phyloP scores from a whole-genome alignment of 2,329 filamentous ascomycete genomes.

The Penicillium palitans region DNA sequence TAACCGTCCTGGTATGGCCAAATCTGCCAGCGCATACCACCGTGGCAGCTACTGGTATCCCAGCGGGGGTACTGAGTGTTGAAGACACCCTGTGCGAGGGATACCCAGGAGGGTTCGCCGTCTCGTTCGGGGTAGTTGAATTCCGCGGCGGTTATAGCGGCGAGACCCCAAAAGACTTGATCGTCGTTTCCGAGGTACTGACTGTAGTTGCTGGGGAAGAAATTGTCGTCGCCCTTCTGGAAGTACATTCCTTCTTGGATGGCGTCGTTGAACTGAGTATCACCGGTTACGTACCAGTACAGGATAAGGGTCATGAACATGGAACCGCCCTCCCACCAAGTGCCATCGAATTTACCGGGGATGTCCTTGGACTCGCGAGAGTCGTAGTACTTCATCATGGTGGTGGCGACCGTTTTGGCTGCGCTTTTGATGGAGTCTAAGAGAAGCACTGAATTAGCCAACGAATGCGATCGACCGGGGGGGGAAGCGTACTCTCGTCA shows the following conservation, averaged over 20 bases:
- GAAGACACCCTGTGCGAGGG: slow-evolving; percentile 75
- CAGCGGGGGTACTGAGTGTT: slow-evolving; percentile 73
- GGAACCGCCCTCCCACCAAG: slow-evolving; percentile 69
- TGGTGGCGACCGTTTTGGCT: slow-evolving; percentile 38
- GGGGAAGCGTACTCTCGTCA: slow-evolving; percentile 18
- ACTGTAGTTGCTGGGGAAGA: slow-evolving; percentile 65
- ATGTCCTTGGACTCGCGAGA: slow-evolving; percentile 40
- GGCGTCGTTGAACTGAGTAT: slow-evolving; percentile 68
- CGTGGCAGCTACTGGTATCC: slow-evolving; percentile 66
- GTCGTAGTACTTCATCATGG: slow-evolving; percentile 43
- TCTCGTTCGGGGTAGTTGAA: slow-evolving; percentile 70
- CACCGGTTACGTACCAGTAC: slow-evolving; percentile 82
- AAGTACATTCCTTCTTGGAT: slow-evolving; percentile 68
- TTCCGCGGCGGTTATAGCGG: slow-evolving; percentile 76
- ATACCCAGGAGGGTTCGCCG: slow-evolving; percentile 70
- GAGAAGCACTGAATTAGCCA: slow-evolving; percentile 6
- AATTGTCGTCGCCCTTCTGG: slow-evolving; percentile 74
- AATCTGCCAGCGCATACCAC: slow-evolving; percentile 84
- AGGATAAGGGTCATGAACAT: slow-evolving; percentile 71
- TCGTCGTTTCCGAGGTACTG: slow-evolving; percentile 55
- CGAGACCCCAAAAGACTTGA: slow-evolving; percentile 81
- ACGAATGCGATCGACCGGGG: neutral
- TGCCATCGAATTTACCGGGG: slow-evolving; percentile 43
- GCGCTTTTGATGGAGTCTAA: slow-evolving; percentile 38
- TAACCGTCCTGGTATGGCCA: slow-evolving; percentile 73